A percentile compares a stretch with the other conserved stretches of the same genome.
Conservation (phyloP, 2,329 filamentous ascomycete genomes). For the Elsinoe necatrix region DNA sequence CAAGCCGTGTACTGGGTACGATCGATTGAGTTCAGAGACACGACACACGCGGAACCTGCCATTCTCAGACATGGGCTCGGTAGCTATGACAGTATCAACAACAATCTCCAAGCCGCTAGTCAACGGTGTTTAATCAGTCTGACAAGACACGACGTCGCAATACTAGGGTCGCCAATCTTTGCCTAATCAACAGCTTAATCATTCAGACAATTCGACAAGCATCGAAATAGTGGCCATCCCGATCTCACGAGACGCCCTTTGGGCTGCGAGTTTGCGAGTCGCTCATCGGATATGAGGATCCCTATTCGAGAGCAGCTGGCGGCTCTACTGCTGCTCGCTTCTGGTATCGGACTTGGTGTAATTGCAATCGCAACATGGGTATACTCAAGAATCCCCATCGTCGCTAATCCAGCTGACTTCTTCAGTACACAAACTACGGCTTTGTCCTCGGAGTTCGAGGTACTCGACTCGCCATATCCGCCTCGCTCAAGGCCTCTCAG, state of each 20-base stretch:
- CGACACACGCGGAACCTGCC: not conserved
- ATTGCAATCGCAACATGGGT: constrained; percentile 66
- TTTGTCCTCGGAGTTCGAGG: constrained; percentile 51
- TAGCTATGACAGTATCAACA: not conserved
- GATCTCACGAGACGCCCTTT: not conserved
- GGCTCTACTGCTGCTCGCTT: constrained; percentile 65
- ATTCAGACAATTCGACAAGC: too few relatives aligned
- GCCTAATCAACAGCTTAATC: not conserved
- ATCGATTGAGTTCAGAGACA: too few relatives aligned
- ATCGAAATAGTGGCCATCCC: not conserved
- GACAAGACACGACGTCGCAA: not conserved
- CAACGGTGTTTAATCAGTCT: constrained; percentile 8
- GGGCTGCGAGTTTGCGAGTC: not conserved
- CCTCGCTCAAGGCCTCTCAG: constrained; percentile 77
- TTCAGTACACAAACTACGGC: constrained; percentile 50
- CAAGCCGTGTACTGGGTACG: too few relatives aligned
- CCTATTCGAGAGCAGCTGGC: constrained; percentile 82
- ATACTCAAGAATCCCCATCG: not conserved
- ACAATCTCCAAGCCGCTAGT: constrained; percentile 5
- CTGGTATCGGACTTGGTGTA: constrained; percentile 66
- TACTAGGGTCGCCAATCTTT: not conserved
- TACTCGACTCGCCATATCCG: constrained; percentile 61
- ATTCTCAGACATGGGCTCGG: not conserved
- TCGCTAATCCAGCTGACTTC: constrained; percentile 5
- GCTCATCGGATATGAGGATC: constrained; percentile 59